Evolutionary conservation across 78 protist species (phyloP).

Genomic region (Dictyostelium intermedium): DNA sequence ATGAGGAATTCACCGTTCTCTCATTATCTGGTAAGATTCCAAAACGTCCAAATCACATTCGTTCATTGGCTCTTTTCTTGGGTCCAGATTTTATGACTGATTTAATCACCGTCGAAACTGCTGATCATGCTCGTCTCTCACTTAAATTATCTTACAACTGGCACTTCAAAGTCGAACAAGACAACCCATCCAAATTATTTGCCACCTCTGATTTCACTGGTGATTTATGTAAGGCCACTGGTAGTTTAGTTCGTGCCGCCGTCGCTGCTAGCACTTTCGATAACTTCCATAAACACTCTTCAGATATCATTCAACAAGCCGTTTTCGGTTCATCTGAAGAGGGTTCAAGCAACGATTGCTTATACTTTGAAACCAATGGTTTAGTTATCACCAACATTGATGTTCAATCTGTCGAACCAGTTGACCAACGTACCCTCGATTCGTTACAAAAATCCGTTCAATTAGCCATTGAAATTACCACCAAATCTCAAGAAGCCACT

Average conservation of each 20-base stretch:
- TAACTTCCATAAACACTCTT: conserved; percentile 88
- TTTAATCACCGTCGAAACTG: conserved; percentile 89
- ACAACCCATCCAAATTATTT: conserved; percentile 75
- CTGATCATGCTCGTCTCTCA: conserved; percentile 91
- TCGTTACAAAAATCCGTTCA: conserved; percentile 91
- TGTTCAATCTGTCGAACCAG: conserved; percentile 93
- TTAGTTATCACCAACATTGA: conserved; percentile 89
- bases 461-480: conserved; percentile 94
- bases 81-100: conserved; percentile 96
- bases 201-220: conserved; percentile 89
- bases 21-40: conserved; percentile 89
- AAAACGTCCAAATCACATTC: conserved; percentile 81
- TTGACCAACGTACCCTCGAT: conserved; percentile 90
- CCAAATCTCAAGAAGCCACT: conserved; percentile 92
- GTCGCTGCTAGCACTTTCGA: conserved; percentile 87
- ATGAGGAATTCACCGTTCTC: conserved; percentile 91
- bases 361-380: conserved; percentile 80
- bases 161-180: conserved; percentile 80
- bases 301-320: conserved; percentile 84
- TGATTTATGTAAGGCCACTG: conserved; percentile 91
- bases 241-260: conserved; percentile 86
- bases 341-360: conserved; percentile 45
- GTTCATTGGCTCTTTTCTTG: conserved; percentile 79
- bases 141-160: conserved; percentile 91
- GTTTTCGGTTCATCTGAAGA: conserved; percentile 83